phyloP scores from a whole-genome alignment of 306 rosid genomes.

The Styphnolobium japonicum region DNA sequence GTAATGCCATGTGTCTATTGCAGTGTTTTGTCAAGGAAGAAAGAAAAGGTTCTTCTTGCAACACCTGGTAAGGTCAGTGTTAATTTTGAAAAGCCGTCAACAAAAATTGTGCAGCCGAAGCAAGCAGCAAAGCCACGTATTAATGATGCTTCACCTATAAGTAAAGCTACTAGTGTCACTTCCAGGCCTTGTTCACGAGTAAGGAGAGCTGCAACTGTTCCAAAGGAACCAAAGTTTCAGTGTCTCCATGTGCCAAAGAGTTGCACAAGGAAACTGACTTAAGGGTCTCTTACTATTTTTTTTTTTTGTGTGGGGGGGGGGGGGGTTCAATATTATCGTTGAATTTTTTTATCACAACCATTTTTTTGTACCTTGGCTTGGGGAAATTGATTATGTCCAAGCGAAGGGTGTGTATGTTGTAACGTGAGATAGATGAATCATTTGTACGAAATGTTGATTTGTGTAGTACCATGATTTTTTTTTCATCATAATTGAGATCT shows the following conservation, averaged over 20 bases:
- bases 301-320: not conserved
- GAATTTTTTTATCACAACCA: no score
- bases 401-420: conserved; percentile 29
- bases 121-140: conserved; percentile 41
- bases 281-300: not conserved
- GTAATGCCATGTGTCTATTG: not conserved
- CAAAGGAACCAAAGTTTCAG: conserved; percentile 75
- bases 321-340: conserved; percentile 46
- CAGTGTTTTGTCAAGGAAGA: conserved; percentile 55
- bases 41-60: conserved; percentile 33
- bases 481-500: no score
- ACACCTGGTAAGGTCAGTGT: conserved; percentile 38
- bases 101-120: conserved; percentile 24
- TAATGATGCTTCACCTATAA: conserved; percentile 24
- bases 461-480: no score
- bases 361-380: no score
- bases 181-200: conserved; percentile 38
- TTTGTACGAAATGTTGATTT: not conserved
- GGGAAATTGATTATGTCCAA: no score
- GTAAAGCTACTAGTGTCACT: conserved; percentile 15
- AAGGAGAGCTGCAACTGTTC: conserved; percentile 51
- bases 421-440: not conserved
- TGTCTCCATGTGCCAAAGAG: conserved; percentile 49
- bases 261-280: conserved; percentile 29
- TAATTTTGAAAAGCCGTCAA: conserved; percentile 47